Percentiles rank a stretch among this genome's conserved stretches.
phyloP scores from a whole-genome alignment of 805 yeast species.

The Hemisphaericaspora nanyangensis region DNA sequence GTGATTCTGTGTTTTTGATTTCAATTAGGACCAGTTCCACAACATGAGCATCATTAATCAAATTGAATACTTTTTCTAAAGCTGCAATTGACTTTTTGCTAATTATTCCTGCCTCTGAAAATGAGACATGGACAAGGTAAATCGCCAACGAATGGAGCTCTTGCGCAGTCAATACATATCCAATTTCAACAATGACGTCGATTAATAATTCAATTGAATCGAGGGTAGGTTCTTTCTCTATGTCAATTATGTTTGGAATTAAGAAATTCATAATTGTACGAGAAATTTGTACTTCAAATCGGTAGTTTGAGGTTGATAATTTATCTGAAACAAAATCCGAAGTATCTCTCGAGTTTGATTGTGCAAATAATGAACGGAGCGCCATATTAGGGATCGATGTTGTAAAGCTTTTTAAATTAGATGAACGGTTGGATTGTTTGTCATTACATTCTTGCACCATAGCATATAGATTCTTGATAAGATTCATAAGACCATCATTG shows the following conservation, averaged over 20 bases:
- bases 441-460: conserved; percentile 7
- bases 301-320: conserved; percentile 7
- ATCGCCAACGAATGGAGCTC: conserved; percentile 28
- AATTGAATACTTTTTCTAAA: conserved; percentile 38
- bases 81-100: conserved; percentile 50
- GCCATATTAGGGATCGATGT: conserved; percentile 54
- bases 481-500: conserved; percentile 23
- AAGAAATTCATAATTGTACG: conserved; percentile 32
- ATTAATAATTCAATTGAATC: conserved; percentile 61
- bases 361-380: conserved; percentile 37
- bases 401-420: conserved; percentile 28
- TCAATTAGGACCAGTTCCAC: conserved; percentile 2
- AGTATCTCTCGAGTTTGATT: conserved; percentile 20
- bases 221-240: conserved; percentile 30
- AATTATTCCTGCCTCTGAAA: conserved; percentile 39
- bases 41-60: conserved; percentile 12
- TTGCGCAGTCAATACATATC: conserved; percentile 32
- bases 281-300: conserved; percentile 13
- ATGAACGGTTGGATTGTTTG: conserved; percentile 14
- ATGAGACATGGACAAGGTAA: conserved; percentile 34
- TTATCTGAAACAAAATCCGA: conserved; percentile 18
- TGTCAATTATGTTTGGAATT: conserved; percentile 33
- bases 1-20: background rate
- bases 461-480: conserved; percentile 27
- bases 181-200: conserved; percentile 51